A percentile compares a stretch with the other conserved stretches of the same genome.
Conservation (phyloP, 441 rosid genomes). For the Gossypium lobatum region DNA sequence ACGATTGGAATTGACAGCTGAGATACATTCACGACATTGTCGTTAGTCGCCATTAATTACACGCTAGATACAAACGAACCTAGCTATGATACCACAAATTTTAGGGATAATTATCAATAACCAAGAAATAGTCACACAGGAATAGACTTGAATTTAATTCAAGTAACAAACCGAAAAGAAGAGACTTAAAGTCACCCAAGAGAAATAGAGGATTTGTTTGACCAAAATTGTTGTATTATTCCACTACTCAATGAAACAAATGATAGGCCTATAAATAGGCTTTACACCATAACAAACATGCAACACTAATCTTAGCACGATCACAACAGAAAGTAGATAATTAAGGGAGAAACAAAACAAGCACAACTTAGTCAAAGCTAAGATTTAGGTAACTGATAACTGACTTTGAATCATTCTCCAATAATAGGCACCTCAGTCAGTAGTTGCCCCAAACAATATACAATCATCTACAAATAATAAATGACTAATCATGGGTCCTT, state of each 20-base stretch:
- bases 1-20: neutral
- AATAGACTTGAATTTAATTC: neutral
- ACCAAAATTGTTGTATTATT: neutral
- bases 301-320: neutral
- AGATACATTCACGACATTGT: neutral
- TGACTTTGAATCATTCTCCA: neutral
- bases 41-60: neutral
- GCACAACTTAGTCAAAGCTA: neutral
- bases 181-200: neutral
- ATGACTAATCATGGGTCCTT: too few relatives aligned
- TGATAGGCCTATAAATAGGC: neutral
- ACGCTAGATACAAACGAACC: neutral
- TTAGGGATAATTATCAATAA: neutral
- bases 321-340: neutral
- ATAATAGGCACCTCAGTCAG: neutral
- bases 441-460: neutral
- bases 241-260: neutral
- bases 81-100: neutral
- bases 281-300: neutral
- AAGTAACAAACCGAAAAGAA: neutral
- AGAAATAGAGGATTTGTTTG: neutral
- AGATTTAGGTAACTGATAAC: neutral
- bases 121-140: neutral
- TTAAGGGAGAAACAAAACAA: neutral
- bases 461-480: too few relatives aligned